phyloP scores from a whole-genome alignment of 192 early-diverging fungal species.

The Obelidium mucronatum region DNA sequence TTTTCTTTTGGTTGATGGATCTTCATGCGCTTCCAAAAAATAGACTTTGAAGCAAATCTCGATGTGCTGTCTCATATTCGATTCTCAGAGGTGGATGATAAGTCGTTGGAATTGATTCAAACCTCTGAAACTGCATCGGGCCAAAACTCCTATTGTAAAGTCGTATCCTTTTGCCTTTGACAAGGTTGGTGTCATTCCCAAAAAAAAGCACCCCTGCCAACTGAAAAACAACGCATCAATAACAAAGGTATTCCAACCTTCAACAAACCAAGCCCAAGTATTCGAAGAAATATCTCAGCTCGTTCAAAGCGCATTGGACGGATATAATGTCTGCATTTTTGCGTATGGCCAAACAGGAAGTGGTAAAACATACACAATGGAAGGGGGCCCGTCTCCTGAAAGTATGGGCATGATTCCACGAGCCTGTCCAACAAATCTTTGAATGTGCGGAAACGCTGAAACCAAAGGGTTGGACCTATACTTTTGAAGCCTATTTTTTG shows the following conservation, averaged over 20 bases:
- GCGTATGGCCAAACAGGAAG: constrained; percentile 96
- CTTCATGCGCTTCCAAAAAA: too few relatives aligned
- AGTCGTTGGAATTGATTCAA: constrained; percentile 80
- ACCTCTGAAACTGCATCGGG: constrained; percentile 55
- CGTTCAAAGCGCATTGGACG: constrained; percentile 89
- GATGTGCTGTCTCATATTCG: constrained; percentile 53
- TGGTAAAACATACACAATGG: constrained; percentile 51
- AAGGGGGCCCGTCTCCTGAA: constrained; percentile 46
- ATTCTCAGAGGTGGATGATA: constrained; percentile 66
- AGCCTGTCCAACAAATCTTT: constrained; percentile 91
- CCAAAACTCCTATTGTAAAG: constrained; percentile 63
- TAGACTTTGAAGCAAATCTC: constrained; percentile 29
- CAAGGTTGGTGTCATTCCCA: constrained; percentile 39
- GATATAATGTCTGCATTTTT: constrained; percentile 98
- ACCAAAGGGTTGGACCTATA: constrained; percentile 87
- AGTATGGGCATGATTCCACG: constrained; percentile 92
- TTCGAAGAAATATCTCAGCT: constrained; percentile 97
- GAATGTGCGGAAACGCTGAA: constrained; percentile 70
- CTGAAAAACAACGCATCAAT: not conserved
- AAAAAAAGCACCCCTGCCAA: not conserved
- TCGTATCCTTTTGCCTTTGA: constrained; percentile 86
- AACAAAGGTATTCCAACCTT: constrained; percentile 76
- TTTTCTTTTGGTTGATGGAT: too few relatives aligned
- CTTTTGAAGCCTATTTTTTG: constrained; percentile 86
- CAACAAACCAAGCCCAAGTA: constrained; percentile 74